Base-by-base conservation (phyloP, 306 rosid genomes). In the Quillaja saponaria region DNA sequence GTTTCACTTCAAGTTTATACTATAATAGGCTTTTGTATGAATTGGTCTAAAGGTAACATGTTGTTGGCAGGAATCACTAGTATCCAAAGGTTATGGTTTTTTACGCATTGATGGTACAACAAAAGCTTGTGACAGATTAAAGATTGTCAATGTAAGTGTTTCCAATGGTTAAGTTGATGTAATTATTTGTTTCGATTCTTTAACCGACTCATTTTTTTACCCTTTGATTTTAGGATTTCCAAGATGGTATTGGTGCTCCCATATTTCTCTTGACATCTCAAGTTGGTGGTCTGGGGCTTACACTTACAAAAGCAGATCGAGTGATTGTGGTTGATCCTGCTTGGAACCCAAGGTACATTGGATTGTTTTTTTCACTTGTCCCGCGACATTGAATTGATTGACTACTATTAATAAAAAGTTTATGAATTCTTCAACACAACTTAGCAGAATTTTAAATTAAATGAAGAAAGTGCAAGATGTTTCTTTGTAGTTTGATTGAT, bases 301-400 rank as follows among this genome's bases (percentile, higher is more conserved):
- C 96, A 6, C 98, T 92, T 58, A 88, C 98, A 50, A 82, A 80
- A 80, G 98, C 98, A 66, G 96, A 88, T 72, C 95, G 98, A 64
- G 98, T 92, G 60, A 92, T 92, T 76, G 96, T 92, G 34, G 98
- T 84, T 58, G 96, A 92, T 79, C 98, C 98, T 75, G 96, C 98
- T 71, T 92, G 98, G 96, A 92, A 92, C 75, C 98, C 98, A 10
- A 92, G 98, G 98, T 92, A 38, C n/a, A n/a, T n/a, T n/a, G n/a
- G n/a, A n/a, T n/a, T n/a, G n/a, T n/a, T n/a, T n/a, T n/a, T n/a
- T n/a, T n/a, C n/a, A n/a, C n/a, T n/a, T n/a, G n/a, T n/a, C n/a
- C n/a, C n/a, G n/a, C n/a, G n/a, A n/a, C n/a, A n/a, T n/a, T n/a
- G n/a, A n/a, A n/a, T n/a, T n/a, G n/a, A n/a, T n/a, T n/a, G n/a